Evolutionary conservation across 2,329 filamentous ascomycete genomes (phyloP), one percentile per base, ranked within the genome.

Genomic region (Mycogone perniciosa): DNA sequence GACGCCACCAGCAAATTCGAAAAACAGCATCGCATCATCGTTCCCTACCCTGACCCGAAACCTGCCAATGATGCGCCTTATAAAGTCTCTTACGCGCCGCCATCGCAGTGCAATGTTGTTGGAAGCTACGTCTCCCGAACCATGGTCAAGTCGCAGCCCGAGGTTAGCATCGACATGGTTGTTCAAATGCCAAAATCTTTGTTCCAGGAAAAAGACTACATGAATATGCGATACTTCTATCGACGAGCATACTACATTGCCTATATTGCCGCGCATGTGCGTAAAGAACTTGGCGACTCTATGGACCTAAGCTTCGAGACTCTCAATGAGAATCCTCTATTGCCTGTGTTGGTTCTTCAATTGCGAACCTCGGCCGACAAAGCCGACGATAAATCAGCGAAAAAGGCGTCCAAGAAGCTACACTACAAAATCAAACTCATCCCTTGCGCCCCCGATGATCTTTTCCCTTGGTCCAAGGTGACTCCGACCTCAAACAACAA

Each of bases 141-240:
- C 2, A 85, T 89, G 68, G 73, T 82, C 52, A 87, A 86, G 60
- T 75, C 76, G 8, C 80, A 85, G 58, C 68, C 71, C 44, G 67
- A 66, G 29, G 70, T 84, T 29, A 75, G 79, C 11, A 76, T 96
- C 53, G 92, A 97, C 67, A 81, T 97, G 77, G 83, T 92, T 5
- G 82, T 95, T 11, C 86, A 87, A 44, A 95, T 99, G 82, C 92
- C 93, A 5, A 68, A 73, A 51, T 71, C 79, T 1, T 70, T 96
- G 9, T 91, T 97, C 61, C 89, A 96, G 63, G 88, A 95, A 41
- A 97, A 97, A 70, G 93, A 99, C 68, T 96, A 92, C 65, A 77
- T 91, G 45, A 90, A 96, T 66, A 79, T 93, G 73, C 82, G 93
- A 54, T 97, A 95, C 71, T 96, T 96, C 64, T 91, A 96, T 71